Conservation (phyloP, 2,329 filamentous ascomycete species). For the Fusarium hainanense region DNA sequence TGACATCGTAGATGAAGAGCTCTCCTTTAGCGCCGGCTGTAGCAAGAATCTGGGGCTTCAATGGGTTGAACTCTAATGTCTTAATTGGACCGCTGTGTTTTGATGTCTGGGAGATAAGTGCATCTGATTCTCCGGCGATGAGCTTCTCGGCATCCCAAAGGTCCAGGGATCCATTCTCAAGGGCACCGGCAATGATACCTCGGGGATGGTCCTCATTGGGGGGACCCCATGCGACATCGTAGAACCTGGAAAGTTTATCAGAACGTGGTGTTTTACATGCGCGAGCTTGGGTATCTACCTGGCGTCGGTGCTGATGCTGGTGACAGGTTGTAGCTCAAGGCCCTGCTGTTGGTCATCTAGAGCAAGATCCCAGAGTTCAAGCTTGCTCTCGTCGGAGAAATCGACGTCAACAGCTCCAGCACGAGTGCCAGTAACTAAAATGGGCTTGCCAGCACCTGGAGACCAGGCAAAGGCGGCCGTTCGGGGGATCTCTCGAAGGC, state of each 20-base stretch:
- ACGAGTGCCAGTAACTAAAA: conserved; percentile 92
- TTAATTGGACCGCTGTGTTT: conserved; percentile 96
- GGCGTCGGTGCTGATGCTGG: conserved; percentile 86
- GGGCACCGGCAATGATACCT: conserved; percentile 92
- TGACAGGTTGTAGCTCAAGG: conserved; percentile 86
- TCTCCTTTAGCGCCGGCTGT: conserved; percentile 95
- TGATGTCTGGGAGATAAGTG: conserved; percentile 85
- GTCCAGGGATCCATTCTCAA: conserved; percentile 93
- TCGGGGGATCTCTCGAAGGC: conserved; percentile 93
- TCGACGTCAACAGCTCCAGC: conserved; percentile 96
- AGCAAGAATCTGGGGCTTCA: conserved; percentile 89
- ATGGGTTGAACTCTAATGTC: conserved; percentile 94
- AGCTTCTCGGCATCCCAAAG: conserved; percentile 89
- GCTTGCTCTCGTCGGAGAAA: conserved; percentile 96
- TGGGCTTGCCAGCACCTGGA: conserved; percentile 78
- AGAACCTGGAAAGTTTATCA: conserved; percentile 73
- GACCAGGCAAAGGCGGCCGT: conserved; percentile 99
- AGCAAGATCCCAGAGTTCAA: conserved; percentile 95
- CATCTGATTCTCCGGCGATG: conserved; percentile 69
- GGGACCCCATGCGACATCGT: conserved; percentile 94
- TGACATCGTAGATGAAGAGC: conserved; percentile 93
- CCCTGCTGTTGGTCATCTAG: conserved; percentile 80
- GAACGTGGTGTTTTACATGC: conserved; percentile 10
- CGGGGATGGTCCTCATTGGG: conserved; percentile 80
- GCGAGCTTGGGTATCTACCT: conserved; percentile 67